Conservation (phyloP, 2,329 filamentous ascomycete genomes). For the Lasiodiplodia sp. region DNA sequence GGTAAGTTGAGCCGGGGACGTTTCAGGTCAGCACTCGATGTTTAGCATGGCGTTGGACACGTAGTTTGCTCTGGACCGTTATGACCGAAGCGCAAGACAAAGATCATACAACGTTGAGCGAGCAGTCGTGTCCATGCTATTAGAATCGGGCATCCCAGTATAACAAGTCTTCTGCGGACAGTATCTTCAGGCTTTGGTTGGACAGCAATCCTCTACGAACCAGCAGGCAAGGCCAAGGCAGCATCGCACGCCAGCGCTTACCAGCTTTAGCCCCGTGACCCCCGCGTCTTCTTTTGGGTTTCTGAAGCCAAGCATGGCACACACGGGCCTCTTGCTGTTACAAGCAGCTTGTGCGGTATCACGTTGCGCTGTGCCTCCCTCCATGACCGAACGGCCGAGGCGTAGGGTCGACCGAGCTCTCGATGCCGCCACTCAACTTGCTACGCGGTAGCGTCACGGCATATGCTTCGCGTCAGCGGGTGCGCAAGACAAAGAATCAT, state of each 20-base stretch:
- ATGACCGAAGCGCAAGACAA: not conserved
- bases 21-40: not conserved
- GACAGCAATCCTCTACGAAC: not conserved
- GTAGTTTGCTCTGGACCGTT: not conserved
- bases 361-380: constrained; percentile 11
- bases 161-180: not conserved
- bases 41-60: not conserved
- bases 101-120: not conserved
- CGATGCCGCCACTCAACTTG: not conserved
- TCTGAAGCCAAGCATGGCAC: not conserved
- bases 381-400: constrained; percentile 1
- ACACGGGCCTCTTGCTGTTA: not conserved
- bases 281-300: not conserved
- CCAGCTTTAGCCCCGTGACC: not conserved
- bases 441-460: not conserved
- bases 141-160: not conserved
- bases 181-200: not conserved
- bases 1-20: not conserved
- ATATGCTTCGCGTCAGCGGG: not conserved
- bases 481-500: not conserved
- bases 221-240: not conserved
- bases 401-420: not conserved
- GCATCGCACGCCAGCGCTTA: not conserved
- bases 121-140: not conserved
- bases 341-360: constrained; percentile 10